Base-by-base conservation (phyloP, 2,329 filamentous ascomycete species). In the Atkinsonella texensis region DNA sequence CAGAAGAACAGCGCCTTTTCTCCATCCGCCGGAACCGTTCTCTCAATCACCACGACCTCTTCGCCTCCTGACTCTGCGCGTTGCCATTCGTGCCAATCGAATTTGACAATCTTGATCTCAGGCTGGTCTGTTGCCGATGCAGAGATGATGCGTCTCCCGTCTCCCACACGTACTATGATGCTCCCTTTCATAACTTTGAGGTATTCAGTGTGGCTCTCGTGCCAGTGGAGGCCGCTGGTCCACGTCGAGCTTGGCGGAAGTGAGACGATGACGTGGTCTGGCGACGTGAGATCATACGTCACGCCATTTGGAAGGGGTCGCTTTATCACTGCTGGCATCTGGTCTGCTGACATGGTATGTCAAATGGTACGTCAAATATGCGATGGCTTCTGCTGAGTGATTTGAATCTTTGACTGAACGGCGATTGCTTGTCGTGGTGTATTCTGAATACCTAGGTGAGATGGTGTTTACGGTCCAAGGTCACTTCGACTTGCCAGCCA, bases 141-240 rank as follows among this genome's bases (percentile, higher is more conserved):
- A 0, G 52, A 53, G 2, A 66, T 40, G 2, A 60, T 48, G 28
- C 53, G 55, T 2, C 49, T 48, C 0, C 50, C 47, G 7, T 54
- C 41, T 6, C 59, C 58, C 0, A 67, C 32, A 0, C 55, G 57
- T 0, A 65, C 59, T 17, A 50, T 53, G 2, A 71, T 65, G 7
- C 60, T 60, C 12, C 71, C 73, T 40, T 60, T 62, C 31, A 73
- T 17, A 8, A 76, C 64, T 17, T 61, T 67, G 9, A 77, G 62
- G 56, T 70, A 72, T 55, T 76, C 74, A 3, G 65, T 69, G 55
- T 76, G 73, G 2, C 56, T 57, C 50, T 69, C 67, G 55, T 77
- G 74, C 68, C 72, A 77, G 57, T 77, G 74, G 10, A 73, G 62
- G 1, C 71, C 72, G 41, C 70, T 73, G 9, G 70, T 68, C 74